Conservation (phyloP, 78 protist genomes). For the Bodo saltans region DNA sequence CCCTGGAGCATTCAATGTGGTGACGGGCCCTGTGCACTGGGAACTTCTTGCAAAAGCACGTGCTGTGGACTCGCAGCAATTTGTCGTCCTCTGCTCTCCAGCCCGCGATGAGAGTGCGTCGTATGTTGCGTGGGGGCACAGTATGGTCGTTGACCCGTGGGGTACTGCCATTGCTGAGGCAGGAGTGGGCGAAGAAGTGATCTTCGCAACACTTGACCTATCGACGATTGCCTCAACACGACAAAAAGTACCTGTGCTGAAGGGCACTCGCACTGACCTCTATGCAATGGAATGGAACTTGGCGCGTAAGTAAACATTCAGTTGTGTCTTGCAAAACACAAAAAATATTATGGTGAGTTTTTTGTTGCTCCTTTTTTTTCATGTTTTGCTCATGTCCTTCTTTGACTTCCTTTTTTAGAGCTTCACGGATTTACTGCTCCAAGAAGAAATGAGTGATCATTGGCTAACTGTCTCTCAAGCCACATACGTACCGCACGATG, state of each 20-base stretch:
- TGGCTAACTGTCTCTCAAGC: too few relatives aligned
- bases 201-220: conserved; percentile 66
- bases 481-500: too few relatives aligned
- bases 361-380: not conserved
- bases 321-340: not conserved
- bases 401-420: not conserved
- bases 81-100: conserved; percentile 74
- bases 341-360: not conserved
- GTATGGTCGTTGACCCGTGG: conserved; percentile 79
- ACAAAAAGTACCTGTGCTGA: not conserved
- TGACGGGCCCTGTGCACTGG: conserved; percentile 98
- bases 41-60: conserved; percentile 78
- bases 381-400: not conserved
- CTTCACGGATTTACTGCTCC: too few relatives aligned
- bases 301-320: not conserved
- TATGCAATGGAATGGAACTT: not conserved
- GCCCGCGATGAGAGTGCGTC: conserved; percentile 65
- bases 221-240: not conserved
- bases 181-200: conserved; percentile 53
- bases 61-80: conserved; percentile 74
- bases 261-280: conserved; percentile 24
- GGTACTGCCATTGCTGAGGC: conserved; percentile 77
- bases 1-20: conserved; percentile 97
- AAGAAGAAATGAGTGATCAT: too few relatives aligned
- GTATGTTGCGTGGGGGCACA: conserved; percentile 90